Base-by-base conservation (phyloP, 2,329 filamentous ascomycete genomes). In the Fusarium nygamai region DNA sequence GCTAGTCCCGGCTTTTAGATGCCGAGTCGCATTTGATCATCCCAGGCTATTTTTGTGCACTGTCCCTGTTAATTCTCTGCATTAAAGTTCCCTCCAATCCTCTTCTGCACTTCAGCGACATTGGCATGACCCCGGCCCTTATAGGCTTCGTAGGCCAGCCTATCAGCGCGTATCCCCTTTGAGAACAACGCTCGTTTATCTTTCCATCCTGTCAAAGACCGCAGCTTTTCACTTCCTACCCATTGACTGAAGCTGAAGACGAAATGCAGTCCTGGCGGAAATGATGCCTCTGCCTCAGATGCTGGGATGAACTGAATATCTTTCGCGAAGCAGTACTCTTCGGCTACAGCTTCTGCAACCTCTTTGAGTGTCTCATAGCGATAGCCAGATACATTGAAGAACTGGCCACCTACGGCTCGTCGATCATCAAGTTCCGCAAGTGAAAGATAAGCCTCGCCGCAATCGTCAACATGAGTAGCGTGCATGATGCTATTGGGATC, bases 391-490 rank as follows among this genome's bases (percentile, higher is more conserved):
- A 88, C 83, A 71, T 88, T 88, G 71, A 85, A 88, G 9, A 76
- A 81, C 62, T 86, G 79, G 0, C 83, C 84, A 8, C 73, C 76
- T 2, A 87, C 79, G 2, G 73, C 76, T 1, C 41, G 56, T 27
- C 82, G 79, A 17, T 79, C 69, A 4, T 69, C 20, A n/a, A 85
- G 80, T 33, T 80, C 76, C 0, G 85, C 86, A 6, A 88, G 78
- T 3, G 84, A 80, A 8, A 87, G 77, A 64, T 88, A 88, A 0
- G 85, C 86, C 22, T 85, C 83, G 5, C 78, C 86, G 53, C 85
- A 87, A 69, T 88, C 86, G 69, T 88, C 86, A 19, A 88, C 81
- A 67, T 88, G 86, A 43, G 84, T 80, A 8, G 82, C 84, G 65
- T 88, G 86, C 68, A 86, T 77, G 38, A 88, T 84, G 20, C 79